These are phyloP conservation scores for Pleurotus djamor DNA, from an alignment of 768 basidiomycete species.

Conservation along the genomic window DNA sequence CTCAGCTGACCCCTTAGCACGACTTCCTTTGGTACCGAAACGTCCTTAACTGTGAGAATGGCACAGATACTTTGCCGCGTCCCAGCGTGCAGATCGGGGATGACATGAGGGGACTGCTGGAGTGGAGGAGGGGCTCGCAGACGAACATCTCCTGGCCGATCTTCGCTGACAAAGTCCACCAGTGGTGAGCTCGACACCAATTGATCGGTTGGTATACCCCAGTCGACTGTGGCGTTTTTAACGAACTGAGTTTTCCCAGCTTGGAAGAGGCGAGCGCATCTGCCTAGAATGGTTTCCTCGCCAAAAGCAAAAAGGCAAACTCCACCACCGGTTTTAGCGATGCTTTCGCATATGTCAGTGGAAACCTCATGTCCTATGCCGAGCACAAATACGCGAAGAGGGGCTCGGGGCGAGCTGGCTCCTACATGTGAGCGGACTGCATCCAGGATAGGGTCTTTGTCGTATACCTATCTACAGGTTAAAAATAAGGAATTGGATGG, in stretches of 20 bases:
- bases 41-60: conserved; percentile 25
- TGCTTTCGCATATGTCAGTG: conserved; percentile 46
- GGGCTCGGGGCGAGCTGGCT: conserved; percentile 21
- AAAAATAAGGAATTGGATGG: no score
- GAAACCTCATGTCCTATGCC: conserved; percentile 55
- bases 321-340: conserved; percentile 56
- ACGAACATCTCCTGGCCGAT: conserved; percentile 12
- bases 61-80: conserved; percentile 30
- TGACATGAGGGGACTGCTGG: conserved; percentile 31
- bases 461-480: conserved; percentile 13
- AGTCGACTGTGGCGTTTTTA: conserved; percentile 45
- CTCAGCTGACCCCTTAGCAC: conserved; percentile 31
- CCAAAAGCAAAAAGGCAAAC: conserved; percentile 42
- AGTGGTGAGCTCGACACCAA: conserved; percentile 7
- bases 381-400: conserved; percentile 52
- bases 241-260: conserved; percentile 49
- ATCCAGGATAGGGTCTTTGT: conserved; percentile 16
- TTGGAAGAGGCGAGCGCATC: conserved; percentile 47
- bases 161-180: conserved; percentile 14
- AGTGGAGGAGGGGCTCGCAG: conserved; percentile 23
- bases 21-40: conserved; percentile 26
- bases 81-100: conserved; percentile 31
- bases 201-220: conserved; percentile 33
- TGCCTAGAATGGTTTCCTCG: conserved; percentile 43
- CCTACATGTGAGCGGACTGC: conserved; percentile 28